Percentiles rank a stretch among this genome's conserved stretches.
These are phyloP conservation scores for Aquilaria sinensis DNA, from an alignment of 345 rosid species.

Conservation along the genomic window DNA sequence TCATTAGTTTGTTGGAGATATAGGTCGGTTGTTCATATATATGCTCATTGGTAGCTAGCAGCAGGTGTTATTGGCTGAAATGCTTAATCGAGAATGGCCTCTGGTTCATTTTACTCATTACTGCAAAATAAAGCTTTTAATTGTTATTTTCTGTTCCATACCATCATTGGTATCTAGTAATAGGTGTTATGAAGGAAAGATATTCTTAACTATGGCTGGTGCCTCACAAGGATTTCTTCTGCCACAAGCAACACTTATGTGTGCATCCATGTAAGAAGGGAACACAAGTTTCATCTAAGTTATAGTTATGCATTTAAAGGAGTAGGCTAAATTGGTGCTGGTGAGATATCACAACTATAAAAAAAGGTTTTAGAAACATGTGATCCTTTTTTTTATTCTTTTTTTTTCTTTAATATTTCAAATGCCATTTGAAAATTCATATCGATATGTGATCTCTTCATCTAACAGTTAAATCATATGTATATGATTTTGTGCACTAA, in stretches of 20 bases:
- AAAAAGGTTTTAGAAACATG: constrained; percentile 22
- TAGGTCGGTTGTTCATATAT: too few species aligned
- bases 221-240: constrained; percentile 11
- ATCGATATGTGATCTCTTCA: constrained; percentile 5
- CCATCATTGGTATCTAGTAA: constrained; percentile 3
- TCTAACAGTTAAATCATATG: too few species aligned
- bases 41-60: too few species aligned
- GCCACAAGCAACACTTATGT: constrained; percentile 5
- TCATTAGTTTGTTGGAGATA: too few species aligned
- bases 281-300: constrained; percentile 12
- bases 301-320: constrained; percentile 19
- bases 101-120: constrained; percentile 40
- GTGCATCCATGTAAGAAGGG: neutral
- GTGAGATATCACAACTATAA: constrained; percentile 26
- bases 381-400: constrained; percentile 1
- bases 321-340: constrained; percentile 27
- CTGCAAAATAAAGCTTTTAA: constrained; percentile 29
- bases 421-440: constrained; percentile 48
- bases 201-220: constrained; percentile 12
- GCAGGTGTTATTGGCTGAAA: too few species aligned
- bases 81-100: neutral
- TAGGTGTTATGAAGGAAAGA: constrained; percentile 22
- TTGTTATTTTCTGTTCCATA: constrained; percentile 28
- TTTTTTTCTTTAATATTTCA: constrained; percentile 49
- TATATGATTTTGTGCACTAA: too few species aligned